These are phyloP conservation scores for Serendipita sp. DNA, from an alignment of 768 basidiomycete species.

Conservation along the genomic window DNA sequence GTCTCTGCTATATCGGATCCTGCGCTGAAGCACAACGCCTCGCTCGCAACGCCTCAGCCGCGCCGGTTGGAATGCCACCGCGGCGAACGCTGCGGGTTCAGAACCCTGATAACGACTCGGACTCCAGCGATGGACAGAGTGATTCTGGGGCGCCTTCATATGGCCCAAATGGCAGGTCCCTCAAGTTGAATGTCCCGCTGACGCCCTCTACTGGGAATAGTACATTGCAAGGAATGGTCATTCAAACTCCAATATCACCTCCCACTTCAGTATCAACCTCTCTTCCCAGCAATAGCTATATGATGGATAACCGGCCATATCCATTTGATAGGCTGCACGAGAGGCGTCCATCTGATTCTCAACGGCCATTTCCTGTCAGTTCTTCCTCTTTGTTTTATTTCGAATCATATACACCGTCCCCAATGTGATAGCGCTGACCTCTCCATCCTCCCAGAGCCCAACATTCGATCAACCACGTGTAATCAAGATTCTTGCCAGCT, in stretches of 20 bases:
- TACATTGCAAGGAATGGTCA: neutral
- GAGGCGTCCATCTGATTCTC: conserved; percentile 3
- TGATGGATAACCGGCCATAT: neutral
- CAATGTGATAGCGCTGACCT: neutral
- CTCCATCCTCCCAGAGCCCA: conserved; percentile 2
- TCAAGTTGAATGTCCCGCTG: neutral
- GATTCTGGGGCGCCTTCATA: neutral
- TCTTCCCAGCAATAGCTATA: neutral
- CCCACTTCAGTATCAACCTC: neutral
- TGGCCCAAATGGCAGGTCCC: neutral
- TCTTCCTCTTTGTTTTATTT: neutral
- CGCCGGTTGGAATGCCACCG: conserved; percentile 5
- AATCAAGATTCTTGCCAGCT: conserved; percentile 7
- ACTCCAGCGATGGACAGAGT: conserved; percentile 1
- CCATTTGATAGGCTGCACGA: conserved; percentile 4
- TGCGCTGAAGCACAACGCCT: neutral
- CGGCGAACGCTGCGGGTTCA: neutral
- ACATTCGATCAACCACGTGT: conserved; percentile 4
- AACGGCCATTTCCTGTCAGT: neutral
- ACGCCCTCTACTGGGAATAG: conserved; percentile 1
- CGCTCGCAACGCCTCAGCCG: neutral
- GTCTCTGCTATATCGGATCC: neutral
- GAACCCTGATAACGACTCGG: neutral
- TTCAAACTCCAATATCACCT: neutral
- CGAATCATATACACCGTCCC: neutral